Conservation (phyloP, 2,329 filamentous ascomycete species). For the Blumeria graminis region DNA sequence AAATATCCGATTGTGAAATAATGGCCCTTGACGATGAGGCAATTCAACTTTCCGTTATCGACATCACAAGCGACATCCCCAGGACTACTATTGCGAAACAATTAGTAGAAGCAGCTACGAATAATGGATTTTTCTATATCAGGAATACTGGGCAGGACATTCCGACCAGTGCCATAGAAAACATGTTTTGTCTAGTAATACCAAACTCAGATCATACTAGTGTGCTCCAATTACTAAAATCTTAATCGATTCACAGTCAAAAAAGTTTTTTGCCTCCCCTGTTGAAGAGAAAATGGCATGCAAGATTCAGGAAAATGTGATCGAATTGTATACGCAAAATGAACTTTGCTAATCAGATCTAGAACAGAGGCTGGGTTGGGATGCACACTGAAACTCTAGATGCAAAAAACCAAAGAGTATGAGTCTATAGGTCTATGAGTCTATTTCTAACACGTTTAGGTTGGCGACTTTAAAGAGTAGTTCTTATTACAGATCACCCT, state of each 20-base stretch:
- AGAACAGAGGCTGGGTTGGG: conserved; percentile 74
- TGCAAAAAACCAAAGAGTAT: conserved; percentile 53
- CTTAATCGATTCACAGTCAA: conserved; percentile 26
- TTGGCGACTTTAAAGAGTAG: conserved; percentile 76
- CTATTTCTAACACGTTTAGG: conserved; percentile 19
- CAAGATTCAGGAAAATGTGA: conserved; percentile 40
- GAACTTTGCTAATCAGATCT: conserved; percentile 7
- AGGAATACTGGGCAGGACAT: conserved; percentile 51
- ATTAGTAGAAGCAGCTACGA: conserved; percentile 56
- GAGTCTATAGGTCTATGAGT: conserved; percentile 6
- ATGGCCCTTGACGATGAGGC: too few relatives aligned
- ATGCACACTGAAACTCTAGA: conserved; percentile 81
- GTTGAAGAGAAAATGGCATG: conserved; percentile 48
- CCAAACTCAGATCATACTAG: background rate
- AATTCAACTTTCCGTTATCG: conserved; percentile 48
- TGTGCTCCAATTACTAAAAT: background rate
- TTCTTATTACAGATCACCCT: conserved; percentile 4
- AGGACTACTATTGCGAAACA: conserved; percentile 35
- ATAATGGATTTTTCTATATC: conserved; percentile 78
- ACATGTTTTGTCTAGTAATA: conserved; percentile 48
- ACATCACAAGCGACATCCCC: conserved; percentile 38
- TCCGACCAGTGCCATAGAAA: conserved; percentile 35
- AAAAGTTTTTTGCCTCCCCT: conserved; percentile 47
- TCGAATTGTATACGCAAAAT: conserved; percentile 2
- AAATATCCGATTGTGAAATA: too few relatives aligned